A percentile compares a stretch with the other conserved stretches of the same genome.
Conservation (phyloP, 2,329 filamentous ascomycete species). For the Trichoderma breve region DNA sequence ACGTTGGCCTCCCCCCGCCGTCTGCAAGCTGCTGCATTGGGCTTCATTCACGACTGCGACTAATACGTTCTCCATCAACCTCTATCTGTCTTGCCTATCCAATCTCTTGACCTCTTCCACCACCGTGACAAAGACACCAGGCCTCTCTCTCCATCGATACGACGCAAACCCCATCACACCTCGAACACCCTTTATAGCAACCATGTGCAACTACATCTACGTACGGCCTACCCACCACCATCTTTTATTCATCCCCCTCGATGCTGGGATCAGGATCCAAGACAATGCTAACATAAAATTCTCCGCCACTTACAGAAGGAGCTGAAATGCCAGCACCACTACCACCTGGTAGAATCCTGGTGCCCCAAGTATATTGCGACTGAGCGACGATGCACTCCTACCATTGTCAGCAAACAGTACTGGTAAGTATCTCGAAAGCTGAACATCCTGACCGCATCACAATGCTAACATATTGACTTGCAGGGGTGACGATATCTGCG, state of each 20-base stretch:
- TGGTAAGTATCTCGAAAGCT: constrained; percentile 35
- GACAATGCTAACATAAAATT: constrained; percentile 17
- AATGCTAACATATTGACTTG: constrained; percentile 27
- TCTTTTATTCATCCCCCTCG: not conserved
- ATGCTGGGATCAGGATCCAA: not conserved
- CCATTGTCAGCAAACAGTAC: constrained; percentile 46
- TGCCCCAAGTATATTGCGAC: constrained; percentile 46
- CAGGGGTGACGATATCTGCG: constrained; percentile 46
- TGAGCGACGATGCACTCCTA: constrained; percentile 43
- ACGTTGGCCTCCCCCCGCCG: constrained; percentile 18
- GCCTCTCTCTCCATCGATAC: not conserved
- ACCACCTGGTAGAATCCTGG: constrained; percentile 49
- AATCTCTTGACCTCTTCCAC: not conserved
- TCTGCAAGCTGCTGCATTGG: constrained; percentile 19
- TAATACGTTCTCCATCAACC: not conserved
- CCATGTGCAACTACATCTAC: constrained; percentile 54
- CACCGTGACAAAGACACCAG: not conserved
- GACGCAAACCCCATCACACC: not conserved
- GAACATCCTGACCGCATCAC: not conserved
- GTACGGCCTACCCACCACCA: constrained; percentile 30
- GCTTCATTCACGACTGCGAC: constrained; percentile 10
- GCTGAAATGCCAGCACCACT: constrained; percentile 51
- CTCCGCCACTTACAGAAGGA: constrained; percentile 41
- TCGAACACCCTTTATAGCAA: constrained; percentile 20
- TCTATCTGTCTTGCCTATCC: not conserved